phyloP scores from a whole-genome alignment of 2,329 filamentous ascomycete genomes.

The Hypoxylon sp. region DNA sequence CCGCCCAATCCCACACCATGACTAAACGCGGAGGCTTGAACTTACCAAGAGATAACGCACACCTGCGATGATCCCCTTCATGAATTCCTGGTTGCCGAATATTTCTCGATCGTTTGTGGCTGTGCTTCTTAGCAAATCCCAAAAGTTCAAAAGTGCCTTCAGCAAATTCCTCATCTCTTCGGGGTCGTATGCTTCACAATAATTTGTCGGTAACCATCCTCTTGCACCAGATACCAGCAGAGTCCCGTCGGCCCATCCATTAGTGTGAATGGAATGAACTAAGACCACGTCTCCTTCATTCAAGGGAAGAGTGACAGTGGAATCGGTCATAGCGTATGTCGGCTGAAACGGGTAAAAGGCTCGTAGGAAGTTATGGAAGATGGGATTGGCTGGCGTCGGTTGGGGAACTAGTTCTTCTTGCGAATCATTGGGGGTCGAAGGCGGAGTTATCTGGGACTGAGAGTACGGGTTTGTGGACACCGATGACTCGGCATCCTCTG shows the following conservation, averaged over 20 bases:
- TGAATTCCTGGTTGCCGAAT: constrained; percentile 93
- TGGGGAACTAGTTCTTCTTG: constrained; percentile 69
- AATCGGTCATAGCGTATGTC: constrained; percentile 80
- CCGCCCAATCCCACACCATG: background rate
- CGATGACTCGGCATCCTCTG: constrained; percentile 50
- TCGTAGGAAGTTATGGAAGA: constrained; percentile 94
- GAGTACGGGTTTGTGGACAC: constrained; percentile 60
- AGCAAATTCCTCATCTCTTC: constrained; percentile 87
- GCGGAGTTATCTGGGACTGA: constrained; percentile 80
- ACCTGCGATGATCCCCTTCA: constrained; percentile 93
- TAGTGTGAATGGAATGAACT: constrained; percentile 96
- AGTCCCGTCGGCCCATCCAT: constrained; percentile 98
- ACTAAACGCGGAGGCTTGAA: constrained; percentile 42
- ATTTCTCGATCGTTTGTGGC: constrained; percentile 81
- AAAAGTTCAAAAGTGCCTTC: constrained; percentile 89
- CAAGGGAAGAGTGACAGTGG: constrained; percentile 89
- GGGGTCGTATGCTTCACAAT: constrained; percentile 95
- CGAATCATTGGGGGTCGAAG: constrained; percentile 79
- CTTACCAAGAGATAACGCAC: constrained; percentile 90
- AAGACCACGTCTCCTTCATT: constrained; percentile 93
- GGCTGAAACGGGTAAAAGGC: constrained; percentile 95
- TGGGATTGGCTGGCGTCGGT: constrained; percentile 66
- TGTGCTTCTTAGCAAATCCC: constrained; percentile 88
- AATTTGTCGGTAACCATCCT: constrained; percentile 98
- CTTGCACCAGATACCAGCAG: constrained; percentile 86